Base-by-base conservation (phyloP, 805 yeast species). In the Hanseniaspora occidentalis region DNA sequence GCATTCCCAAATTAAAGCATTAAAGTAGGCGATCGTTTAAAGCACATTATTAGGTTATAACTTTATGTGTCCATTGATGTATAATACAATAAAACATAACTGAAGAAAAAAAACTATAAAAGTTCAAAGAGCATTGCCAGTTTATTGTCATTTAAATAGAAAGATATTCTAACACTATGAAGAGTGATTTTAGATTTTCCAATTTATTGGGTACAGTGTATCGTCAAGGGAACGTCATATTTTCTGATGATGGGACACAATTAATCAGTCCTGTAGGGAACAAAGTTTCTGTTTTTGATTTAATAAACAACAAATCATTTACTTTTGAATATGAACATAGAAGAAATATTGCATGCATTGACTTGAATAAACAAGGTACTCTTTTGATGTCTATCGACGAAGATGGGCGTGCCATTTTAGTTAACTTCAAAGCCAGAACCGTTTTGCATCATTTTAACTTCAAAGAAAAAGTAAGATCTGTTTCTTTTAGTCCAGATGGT, bases 401-500 rank as follows among this genome's bases (percentile, higher is more conserved):
- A 39, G 95, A 85, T 51, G 98, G 98, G 0, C 71, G 96, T 50
- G 96, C 95, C 16, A 85, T 92, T 36, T 67, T 92, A 45, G 95
- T 84, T 26, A 92, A 92, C 53, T 88, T 81, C 54, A 71, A 70
- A 33, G 71, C 94, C 19, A 71, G 94, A 47, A 79, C 84, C 1
- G 96, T 86, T 11, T 64, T 92, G 45, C 95, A 92, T 57, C 94
- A 92, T 61, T 86, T 92, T 69, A 92, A 88, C 57, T 92, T 92
- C 66, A 84, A 80, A 56, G 94, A 81, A 19, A 66, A 61, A 36
- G 94, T 89, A 25, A 57, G 63, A 21, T 89, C 80, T 48, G 58
- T 89, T 20, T 74, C 79, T 52, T 92, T 92, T 60, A 77, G 95
- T 39, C 92, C 95, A 2, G 86, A 85, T 60, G 96, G 97, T 2